Conservation (phyloP, 2,329 filamentous ascomycete genomes). For the Colletotrichum lupini region DNA sequence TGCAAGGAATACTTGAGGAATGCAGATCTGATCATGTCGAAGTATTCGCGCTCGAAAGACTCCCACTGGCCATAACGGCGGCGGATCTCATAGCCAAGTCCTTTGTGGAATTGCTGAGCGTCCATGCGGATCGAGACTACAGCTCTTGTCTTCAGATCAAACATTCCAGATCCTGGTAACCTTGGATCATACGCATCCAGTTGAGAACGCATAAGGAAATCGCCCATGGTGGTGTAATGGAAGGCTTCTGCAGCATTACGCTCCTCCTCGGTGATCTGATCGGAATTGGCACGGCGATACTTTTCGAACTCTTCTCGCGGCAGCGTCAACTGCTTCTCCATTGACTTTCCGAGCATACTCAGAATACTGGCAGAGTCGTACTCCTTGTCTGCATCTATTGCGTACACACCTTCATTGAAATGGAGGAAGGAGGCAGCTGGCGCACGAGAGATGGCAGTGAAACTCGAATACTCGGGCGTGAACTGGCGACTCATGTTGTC, state of each 20-base stretch:
- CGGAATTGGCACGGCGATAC: conserved; percentile 77
- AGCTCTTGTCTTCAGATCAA: conserved; percentile 94
- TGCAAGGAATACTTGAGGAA: conserved; percentile 98
- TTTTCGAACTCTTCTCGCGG: conserved; percentile 86
- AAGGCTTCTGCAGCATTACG: conserved; percentile 80
- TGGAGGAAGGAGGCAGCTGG: conserved; percentile 86
- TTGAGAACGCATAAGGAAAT: conserved; percentile 95
- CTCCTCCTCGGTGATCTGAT: conserved; percentile 78
- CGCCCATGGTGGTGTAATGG: conserved; percentile 86
- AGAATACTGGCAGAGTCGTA: conserved; percentile 87
- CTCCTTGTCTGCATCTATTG: conserved; percentile 96
- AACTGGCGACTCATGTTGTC: conserved; percentile 76
- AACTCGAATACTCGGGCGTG: conserved; percentile 67
- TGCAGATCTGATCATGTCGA: conserved; percentile 93
- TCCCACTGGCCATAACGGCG: conserved; percentile 81
- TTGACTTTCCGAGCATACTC: conserved; percentile 91
- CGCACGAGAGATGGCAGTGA: conserved; percentile 77
- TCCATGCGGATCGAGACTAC: conserved; percentile 95
- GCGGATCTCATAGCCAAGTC: conserved; percentile 88
- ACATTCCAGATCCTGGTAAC: conserved; percentile 91
- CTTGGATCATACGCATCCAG: conserved; percentile 89
- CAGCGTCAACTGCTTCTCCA: conserved; percentile 94
- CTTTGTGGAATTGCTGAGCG: conserved; percentile 74
- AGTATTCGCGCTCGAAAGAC: conserved; percentile 95
- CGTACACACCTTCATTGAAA: conserved; percentile 86